Conservation (phyloP, 352 stramenopile genomes). For the Globisporangium sylvaticum region DNA sequence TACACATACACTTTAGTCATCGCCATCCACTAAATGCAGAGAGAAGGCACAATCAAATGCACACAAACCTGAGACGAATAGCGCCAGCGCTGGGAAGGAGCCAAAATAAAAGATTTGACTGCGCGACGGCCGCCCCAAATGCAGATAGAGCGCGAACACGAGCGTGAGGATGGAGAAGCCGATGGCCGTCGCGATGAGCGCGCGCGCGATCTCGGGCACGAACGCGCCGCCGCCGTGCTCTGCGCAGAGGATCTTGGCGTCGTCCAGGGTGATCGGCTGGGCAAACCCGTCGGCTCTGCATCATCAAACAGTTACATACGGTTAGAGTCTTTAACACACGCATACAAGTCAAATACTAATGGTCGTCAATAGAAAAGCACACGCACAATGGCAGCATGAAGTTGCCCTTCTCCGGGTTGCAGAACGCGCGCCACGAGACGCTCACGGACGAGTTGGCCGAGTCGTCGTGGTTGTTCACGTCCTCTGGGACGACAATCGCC, state of each 20-base stretch:
- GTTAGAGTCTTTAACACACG: neutral
- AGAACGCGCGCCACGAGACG: slow-evolving; percentile 54
- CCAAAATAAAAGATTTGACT: slow-evolving; percentile 59
- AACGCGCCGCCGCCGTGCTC: slow-evolving; percentile 22
- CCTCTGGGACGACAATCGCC: slow-evolving; percentile 32
- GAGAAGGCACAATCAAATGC: neutral
- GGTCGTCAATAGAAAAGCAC: neutral
- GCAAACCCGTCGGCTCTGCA: slow-evolving; percentile 9
- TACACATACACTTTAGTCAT: neutral
- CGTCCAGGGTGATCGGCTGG: slow-evolving; percentile 16
- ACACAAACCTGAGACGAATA: slow-evolving; percentile 38
- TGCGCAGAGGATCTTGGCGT: slow-evolving; percentile 31
- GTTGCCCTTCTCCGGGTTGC: slow-evolving; percentile 24
- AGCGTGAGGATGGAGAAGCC: slow-evolving; percentile 42
- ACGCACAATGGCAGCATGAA: slow-evolving; percentile 26
- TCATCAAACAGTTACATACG: neutral
- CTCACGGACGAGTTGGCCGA: slow-evolving; percentile 27
- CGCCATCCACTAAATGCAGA: neutral
- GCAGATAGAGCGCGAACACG: slow-evolving; percentile 52
- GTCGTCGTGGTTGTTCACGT: slow-evolving; percentile 17
- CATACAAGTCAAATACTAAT: neutral
- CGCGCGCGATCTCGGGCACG: slow-evolving; percentile 32
- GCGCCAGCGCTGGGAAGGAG: slow-evolving; percentile 42
- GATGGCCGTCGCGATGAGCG: slow-evolving; percentile 44
- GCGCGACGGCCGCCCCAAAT: slow-evolving; percentile 56